Percentiles rank a stretch among this genome's conserved stretches.
Evolutionary conservation across 495 filamentous ascomycete species (phyloP).

Genomic region (Penicillium coffeae): DNA sequence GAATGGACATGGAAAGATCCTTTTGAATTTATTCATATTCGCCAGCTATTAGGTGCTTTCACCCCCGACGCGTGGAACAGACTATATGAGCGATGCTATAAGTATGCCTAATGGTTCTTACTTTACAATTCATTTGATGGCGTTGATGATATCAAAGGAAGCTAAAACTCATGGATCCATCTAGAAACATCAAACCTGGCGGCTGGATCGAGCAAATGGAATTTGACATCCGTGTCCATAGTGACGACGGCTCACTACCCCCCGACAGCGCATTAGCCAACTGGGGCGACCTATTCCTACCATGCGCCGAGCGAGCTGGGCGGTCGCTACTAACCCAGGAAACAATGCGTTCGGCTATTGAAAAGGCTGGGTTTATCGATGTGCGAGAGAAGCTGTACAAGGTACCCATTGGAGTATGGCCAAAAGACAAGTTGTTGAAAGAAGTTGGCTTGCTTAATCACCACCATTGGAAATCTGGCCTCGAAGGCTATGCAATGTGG

Average conservation of each 20-base stretch:
- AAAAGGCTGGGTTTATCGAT: conserved; percentile 1
- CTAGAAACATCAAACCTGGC: conserved; percentile 26
- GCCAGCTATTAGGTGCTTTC: conserved; percentile 9
- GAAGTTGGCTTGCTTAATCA: not conserved
- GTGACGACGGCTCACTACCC: conserved; percentile 32
- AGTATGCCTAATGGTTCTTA: too few relatives aligned
- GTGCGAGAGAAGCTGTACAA: conserved; percentile 2
- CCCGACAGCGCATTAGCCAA: not conserved
- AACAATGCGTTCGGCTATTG: not conserved
- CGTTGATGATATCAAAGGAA: not conserved
- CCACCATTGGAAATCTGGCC: not conserved
- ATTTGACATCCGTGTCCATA: conserved; percentile 26
- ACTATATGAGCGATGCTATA: conserved; percentile 1
- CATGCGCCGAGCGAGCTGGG: not conserved
- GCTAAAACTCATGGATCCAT: not conserved
- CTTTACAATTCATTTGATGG: too few relatives aligned
- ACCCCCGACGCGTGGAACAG: not conserved
- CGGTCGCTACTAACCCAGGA: not conserved
- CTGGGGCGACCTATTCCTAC: conserved; percentile 2
- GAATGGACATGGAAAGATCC: conserved; percentile 6
- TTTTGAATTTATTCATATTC: conserved; percentile 8
- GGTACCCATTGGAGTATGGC: not conserved
- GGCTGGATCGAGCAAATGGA: conserved; percentile 54
- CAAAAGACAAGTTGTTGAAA: conserved; percentile 2
- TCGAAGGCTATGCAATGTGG: conserved; percentile 5